phyloP scores from a whole-genome alignment of 2,329 filamentous ascomycete species.

The Cladophialophora carrionii region DNA sequence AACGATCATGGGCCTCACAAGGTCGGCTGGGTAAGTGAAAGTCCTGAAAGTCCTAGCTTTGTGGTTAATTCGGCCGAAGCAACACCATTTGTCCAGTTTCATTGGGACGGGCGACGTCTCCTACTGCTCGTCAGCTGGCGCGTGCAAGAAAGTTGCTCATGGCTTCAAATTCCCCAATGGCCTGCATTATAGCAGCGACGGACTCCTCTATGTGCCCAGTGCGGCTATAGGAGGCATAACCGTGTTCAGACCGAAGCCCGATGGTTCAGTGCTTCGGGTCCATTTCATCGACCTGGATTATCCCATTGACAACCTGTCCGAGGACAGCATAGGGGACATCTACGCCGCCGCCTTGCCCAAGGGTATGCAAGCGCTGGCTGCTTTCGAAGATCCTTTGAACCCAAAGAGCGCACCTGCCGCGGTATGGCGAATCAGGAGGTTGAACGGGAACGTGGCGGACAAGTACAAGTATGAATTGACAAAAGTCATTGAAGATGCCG shows the following conservation, averaged over 20 bases:
- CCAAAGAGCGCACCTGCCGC: constrained; percentile 30
- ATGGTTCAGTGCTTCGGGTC: constrained; percentile 25
- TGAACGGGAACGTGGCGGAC: constrained; percentile 17
- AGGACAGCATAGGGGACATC: constrained; percentile 46
- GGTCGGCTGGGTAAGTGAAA: constrained; percentile 25
- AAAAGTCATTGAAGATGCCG: constrained; percentile 45
- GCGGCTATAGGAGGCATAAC: constrained; percentile 38
- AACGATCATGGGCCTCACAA: constrained; percentile 45
- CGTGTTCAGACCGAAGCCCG: constrained; percentile 33
- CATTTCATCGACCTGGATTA: constrained; percentile 39
- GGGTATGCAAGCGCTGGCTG: constrained; percentile 31
- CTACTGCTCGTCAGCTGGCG: constrained; percentile 34
- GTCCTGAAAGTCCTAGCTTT: background rate
- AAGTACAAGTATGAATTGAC: constrained; percentile 36
- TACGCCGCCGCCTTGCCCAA: constrained; percentile 44
- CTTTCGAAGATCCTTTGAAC: constrained; percentile 38
- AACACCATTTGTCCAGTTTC: constrained; percentile 35
- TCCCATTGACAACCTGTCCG: constrained; percentile 45
- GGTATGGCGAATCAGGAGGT: constrained; percentile 39
- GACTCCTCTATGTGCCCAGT: constrained; percentile 44
- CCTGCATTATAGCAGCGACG: constrained; percentile 41
- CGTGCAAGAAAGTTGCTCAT: constrained; percentile 28
- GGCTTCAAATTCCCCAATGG: constrained; percentile 44
- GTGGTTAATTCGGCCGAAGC: background rate
- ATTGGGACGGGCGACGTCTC: constrained; percentile 37